A percentile compares a stretch with the other conserved stretches of the same genome.
phyloP scores from a whole-genome alignment of 331 rosid species.

The Prunus yedoensis region DNA sequence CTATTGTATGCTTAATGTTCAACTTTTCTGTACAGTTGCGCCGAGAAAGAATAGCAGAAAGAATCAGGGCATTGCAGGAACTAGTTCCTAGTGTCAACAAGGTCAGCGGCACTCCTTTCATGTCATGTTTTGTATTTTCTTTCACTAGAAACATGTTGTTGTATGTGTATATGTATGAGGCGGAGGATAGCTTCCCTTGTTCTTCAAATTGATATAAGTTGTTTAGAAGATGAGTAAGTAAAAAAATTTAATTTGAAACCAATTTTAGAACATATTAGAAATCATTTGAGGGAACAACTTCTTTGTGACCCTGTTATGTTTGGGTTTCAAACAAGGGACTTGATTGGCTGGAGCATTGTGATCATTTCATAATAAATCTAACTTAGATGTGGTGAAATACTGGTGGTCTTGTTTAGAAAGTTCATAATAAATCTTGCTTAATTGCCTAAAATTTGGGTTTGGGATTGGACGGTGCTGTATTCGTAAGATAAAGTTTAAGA shows the following conservation, averaged over 20 bases:
- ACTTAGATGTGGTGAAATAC: not conserved
- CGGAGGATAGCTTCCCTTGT: not conserved
- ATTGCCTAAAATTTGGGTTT: no score
- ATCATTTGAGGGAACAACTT: not conserved
- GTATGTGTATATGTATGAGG: not conserved
- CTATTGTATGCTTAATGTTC: slow-evolving; percentile 24
- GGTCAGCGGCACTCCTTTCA: slow-evolving; percentile 42
- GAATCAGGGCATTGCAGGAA: slow-evolving; percentile 96
- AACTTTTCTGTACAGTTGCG: slow-evolving; percentile 64
- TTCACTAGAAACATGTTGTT: not conserved
- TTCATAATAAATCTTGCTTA: not conserved
- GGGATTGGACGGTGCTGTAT: no score
- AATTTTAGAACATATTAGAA: not conserved
- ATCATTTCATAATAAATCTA: not conserved
- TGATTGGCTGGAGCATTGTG: not conserved
- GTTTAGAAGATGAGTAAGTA: not conserved
- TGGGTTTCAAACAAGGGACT: not conserved
- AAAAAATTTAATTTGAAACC: not conserved
- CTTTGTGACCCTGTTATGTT: not conserved
- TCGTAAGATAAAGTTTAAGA: no score
- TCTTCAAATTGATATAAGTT: not conserved
- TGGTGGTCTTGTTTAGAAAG: not conserved
- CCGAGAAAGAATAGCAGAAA: slow-evolving; percentile 96
- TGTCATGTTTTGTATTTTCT: not conserved
- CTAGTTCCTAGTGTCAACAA: slow-evolving; percentile 95